Base-by-base conservation (phyloP, 768 basidiomycete genomes). In the Boletellus sp. region DNA sequence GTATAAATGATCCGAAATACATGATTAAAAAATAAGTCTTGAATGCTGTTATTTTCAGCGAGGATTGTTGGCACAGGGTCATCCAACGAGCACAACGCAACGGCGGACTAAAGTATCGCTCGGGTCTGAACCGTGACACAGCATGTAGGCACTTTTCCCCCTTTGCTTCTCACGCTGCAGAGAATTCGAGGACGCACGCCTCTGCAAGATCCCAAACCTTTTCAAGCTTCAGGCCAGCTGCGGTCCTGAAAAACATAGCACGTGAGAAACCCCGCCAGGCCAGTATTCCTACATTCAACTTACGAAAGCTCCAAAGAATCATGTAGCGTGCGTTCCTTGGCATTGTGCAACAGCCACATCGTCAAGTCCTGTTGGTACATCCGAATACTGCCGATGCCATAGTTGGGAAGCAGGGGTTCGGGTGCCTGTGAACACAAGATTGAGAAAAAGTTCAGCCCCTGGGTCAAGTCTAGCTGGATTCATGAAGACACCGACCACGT, bases 331-430 rank as follows among this genome's bases (percentile, higher is more conserved):
- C 68, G 67, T 20, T 73, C 70, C 54, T 61, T 62, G 17, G 60
- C 64, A 42, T 72, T 70, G 46, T 63, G 58, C 4, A 60, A 4
- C 12, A 66, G 39, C 53, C 52, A 58, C 69, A 71, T 71, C 2
- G 50, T 46, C 41, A 71, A 2, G 37, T 71, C 71, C 32, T 57
- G 56, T 26, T 66, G 48, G 49, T 72, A 65, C 49, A 62, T 49
- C 1, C 61, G 60, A 17, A 62, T 54, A 32, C 55, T 59, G 3
- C 68, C 68, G 9, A 57, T 59, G 15, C 71, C 70, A 44, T 62
- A 70, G 56, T 68, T 72, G 4, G 63, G 69, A 2, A 79, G 65
- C 42, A 80, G 60, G 0, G 76, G 71, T 38, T 63, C 58, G 24
- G 70, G 70, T 2, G 71, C 70, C 68, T 70, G 55, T 28, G 16